These are phyloP conservation scores for Cetraspora pellucida DNA, from an alignment of 192 early-diverging fungal species.

Conservation along the genomic window DNA sequence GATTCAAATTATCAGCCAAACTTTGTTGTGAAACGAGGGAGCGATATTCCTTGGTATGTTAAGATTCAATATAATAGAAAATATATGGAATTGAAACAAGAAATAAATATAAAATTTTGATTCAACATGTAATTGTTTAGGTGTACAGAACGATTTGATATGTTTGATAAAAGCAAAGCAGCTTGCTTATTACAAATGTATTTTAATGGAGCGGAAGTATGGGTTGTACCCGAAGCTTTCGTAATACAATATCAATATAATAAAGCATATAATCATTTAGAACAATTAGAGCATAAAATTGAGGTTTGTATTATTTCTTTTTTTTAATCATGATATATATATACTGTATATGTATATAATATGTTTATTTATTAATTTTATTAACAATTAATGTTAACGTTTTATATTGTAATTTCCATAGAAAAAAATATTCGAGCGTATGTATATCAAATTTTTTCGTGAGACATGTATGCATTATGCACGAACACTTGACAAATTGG, in stretches of 20 bases:
- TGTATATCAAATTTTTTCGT: constrained; percentile 61
- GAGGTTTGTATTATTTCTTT: neutral
- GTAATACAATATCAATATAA: neutral
- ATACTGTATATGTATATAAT: neutral
- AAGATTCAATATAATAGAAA: neutral
- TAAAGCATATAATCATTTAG: neutral
- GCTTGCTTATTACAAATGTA: constrained; percentile 56
- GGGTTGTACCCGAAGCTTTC: constrained; percentile 57
- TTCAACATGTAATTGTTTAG: neutral
- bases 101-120: neutral
- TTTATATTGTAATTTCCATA: constrained; percentile 22
- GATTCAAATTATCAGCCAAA: constrained; percentile 59
- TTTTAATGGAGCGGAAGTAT: constrained; percentile 52
- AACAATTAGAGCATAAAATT: neutral
- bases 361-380: neutral
- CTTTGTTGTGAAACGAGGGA: constrained; percentile 50
- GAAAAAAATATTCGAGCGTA: constrained; percentile 55
- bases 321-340: neutral
- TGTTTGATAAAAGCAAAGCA: constrained; percentile 53
- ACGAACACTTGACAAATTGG: constrained; percentile 52
- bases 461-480: constrained; percentile 61
- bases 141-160: constrained; percentile 42
- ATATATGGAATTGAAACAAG: neutral
- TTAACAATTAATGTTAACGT: neutral
- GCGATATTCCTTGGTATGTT: constrained; percentile 43